Conservation (phyloP, 2,329 filamentous ascomycete species). For the Tolypocladium ovalisporum region DNA sequence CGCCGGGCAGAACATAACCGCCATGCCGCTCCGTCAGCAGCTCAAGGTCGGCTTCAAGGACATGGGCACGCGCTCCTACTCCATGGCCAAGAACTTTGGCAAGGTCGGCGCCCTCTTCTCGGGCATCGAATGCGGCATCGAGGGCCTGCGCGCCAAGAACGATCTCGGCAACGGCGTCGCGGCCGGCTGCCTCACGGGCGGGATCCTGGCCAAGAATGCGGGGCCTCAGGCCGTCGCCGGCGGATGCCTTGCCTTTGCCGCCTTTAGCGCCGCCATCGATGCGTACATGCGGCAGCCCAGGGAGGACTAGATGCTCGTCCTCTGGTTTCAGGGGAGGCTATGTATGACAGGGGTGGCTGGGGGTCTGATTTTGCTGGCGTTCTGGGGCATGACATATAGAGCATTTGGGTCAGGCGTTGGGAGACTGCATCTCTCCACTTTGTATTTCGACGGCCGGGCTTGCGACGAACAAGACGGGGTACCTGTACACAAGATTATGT, state of each 20-base stretch:
- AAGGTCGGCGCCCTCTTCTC: conserved; percentile 84
- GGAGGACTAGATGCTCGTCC: conserved; percentile 33
- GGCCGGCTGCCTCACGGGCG: conserved; percentile 85
- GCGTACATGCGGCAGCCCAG: conserved; percentile 75
- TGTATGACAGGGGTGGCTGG: background rate
- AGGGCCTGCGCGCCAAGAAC: conserved; percentile 87
- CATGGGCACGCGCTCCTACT: conserved; percentile 78
- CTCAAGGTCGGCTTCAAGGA: conserved; percentile 81
- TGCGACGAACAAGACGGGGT: background rate
- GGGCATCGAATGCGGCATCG: conserved; percentile 92
- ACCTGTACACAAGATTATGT: background rate
- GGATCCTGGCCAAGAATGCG: conserved; percentile 73
- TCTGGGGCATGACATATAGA: conserved; percentile 17
- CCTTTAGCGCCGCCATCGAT: conserved; percentile 87
- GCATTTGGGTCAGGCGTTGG: conserved; percentile 20
- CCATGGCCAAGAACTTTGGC: conserved; percentile 88
- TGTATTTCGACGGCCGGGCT: conserved; percentile 7
- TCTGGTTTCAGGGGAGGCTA: too few species aligned
- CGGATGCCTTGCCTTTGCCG: conserved; percentile 88
- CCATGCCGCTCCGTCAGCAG: conserved; percentile 76
- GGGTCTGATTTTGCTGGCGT: conserved; percentile 10
- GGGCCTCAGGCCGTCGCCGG: conserved; percentile 81
- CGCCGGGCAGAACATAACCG: conserved; percentile 27
- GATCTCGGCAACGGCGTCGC: conserved; percentile 80
- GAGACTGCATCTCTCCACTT: conserved; percentile 12